phyloP scores from a whole-genome alignment of 2,329 filamentous ascomycete genomes.

The Ceratocystis ficicola region DNA sequence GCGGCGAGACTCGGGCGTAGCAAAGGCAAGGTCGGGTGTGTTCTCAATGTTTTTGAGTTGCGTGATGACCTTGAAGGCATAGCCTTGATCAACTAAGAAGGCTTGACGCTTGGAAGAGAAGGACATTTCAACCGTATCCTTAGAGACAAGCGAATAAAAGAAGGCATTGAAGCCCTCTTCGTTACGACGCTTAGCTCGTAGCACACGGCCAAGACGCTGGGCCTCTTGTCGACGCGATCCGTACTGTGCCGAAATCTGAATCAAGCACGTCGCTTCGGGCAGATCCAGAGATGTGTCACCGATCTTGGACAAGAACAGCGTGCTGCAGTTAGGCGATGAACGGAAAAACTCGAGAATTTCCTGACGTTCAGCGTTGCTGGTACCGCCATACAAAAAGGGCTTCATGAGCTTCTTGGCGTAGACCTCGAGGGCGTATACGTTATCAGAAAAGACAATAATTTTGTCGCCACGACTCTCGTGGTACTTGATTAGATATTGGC shows the following conservation, averaged over 20 bases:
- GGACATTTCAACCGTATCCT: slow-evolving; percentile 96
- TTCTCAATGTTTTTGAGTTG: slow-evolving; percentile 84
- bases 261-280: slow-evolving; percentile 89
- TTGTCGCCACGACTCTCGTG: slow-evolving; percentile 92
- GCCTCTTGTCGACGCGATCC: slow-evolving; percentile 94
- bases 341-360: slow-evolving; percentile 89
- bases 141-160: slow-evolving; percentile 94
- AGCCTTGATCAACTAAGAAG: slow-evolving; percentile 94
- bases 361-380: slow-evolving; percentile 72
- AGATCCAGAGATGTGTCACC: slow-evolving; percentile 96
- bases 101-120: slow-evolving; percentile 95
- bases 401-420: slow-evolving; percentile 78
- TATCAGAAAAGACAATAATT: slow-evolving; percentile 96
- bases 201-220: slow-evolving; percentile 80
- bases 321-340: slow-evolving; percentile 79
- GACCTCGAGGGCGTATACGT: slow-evolving; percentile 78
- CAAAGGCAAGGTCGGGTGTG: slow-evolving; percentile 67
- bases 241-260: slow-evolving; percentile 95
- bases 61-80: slow-evolving; percentile 98
- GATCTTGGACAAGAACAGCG: slow-evolving; percentile 92
- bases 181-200: slow-evolving; percentile 87
- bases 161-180: slow-evolving; percentile 99
- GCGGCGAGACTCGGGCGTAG: slow-evolving; percentile 63
- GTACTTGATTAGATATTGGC: slow-evolving; percentile 96
- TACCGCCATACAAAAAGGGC: slow-evolving; percentile 83